A percentile compares a stretch with the other conserved stretches of the same genome.
phyloP scores from a whole-genome alignment of 805 yeast species.

The Cyberlindnera xylosilytica region DNA sequence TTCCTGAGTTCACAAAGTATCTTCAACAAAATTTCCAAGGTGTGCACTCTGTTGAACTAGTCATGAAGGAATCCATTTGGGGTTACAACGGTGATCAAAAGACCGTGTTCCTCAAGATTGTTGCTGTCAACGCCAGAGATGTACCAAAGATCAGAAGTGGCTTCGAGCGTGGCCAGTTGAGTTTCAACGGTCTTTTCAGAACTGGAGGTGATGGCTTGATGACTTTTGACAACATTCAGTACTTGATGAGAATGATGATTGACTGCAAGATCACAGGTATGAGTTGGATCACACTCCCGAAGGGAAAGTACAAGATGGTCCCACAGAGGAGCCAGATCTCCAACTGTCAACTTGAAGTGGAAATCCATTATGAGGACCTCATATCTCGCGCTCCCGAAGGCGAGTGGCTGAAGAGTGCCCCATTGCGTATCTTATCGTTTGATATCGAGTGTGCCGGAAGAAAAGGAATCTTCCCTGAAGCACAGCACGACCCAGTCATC shows the following conservation, averaged over 20 bases:
- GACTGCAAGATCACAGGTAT: conserved; percentile 92
- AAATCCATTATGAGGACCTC: conserved; percentile 63
- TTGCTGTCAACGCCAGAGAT: conserved; percentile 60
- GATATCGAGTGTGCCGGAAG: conserved; percentile 99
- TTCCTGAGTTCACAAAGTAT: conserved; percentile 44
- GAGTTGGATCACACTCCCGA: conserved; percentile 95
- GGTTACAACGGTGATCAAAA: conserved; percentile 80
- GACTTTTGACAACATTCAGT: conserved; percentile 89
- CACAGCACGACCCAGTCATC: conserved; percentile 89
- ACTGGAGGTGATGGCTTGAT: conserved; percentile 48
- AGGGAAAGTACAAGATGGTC: conserved; percentile 57
- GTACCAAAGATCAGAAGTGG: conserved; percentile 70
- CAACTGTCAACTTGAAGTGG: conserved; percentile 82
- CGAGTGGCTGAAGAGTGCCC: conserved; percentile 90
- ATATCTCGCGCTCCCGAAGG: conserved; percentile 87
- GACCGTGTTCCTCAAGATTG: conserved; percentile 75
- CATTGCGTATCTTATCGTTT: conserved; percentile 86
- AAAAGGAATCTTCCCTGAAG: conserved; percentile 94
- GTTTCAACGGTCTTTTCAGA: conserved; percentile 61
- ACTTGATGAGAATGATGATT: conserved; percentile 80
- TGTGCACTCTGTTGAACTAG: conserved; percentile 63
- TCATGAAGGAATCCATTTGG: conserved; percentile 84
- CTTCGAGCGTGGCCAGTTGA: conserved; percentile 79
- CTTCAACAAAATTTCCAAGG: conserved; percentile 48
- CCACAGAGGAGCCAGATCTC: conserved; percentile 46